Conservation (phyloP, 2,329 filamentous ascomycete species). For the Nigrograna mackinnonii region DNA sequence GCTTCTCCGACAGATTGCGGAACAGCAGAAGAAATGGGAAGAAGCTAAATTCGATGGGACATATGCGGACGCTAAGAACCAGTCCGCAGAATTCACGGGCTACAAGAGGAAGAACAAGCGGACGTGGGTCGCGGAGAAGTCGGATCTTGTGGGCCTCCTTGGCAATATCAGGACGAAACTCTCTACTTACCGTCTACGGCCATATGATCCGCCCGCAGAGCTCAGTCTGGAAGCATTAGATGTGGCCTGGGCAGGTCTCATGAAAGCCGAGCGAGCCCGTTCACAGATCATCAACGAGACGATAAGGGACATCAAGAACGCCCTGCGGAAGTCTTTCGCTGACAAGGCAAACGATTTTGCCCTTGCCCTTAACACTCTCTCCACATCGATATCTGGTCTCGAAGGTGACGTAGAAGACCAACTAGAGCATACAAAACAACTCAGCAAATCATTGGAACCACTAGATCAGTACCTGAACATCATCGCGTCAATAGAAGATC, state of each 20-base stretch:
- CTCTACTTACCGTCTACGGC: conserved; percentile 86
- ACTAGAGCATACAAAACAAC: conserved; percentile 79
- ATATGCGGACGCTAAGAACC: conserved; percentile 88
- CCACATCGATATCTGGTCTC: conserved; percentile 91
- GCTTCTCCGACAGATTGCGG: conserved; percentile 73
- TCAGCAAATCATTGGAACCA: conserved; percentile 83
- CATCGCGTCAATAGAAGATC: conserved; percentile 81
- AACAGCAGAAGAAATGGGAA: conserved; percentile 77
- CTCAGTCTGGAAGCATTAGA: conserved; percentile 83
- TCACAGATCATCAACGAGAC: conserved; percentile 97
- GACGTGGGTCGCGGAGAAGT: conserved; percentile 97
- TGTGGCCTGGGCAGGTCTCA: conserved; percentile 76
- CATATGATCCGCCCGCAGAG: conserved; percentile 87
- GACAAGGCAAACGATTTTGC: conserved; percentile 99
- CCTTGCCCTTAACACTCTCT: conserved; percentile 90
- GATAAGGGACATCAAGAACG: conserved; percentile 98
- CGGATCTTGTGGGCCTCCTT: conserved; percentile 86
- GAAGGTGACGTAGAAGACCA: conserved; percentile 98
- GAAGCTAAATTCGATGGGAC: conserved; percentile 85
- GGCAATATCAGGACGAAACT: conserved; percentile 99
- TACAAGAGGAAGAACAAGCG: conserved; percentile 93
- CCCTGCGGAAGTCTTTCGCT: conserved; percentile 86
- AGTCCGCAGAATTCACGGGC: conserved; percentile 77
- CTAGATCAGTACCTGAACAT: conserved; percentile 90
- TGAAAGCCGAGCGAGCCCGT: conserved; percentile 82